A percentile compares a stretch with the other conserved stretches of the same genome.
Evolutionary conservation across 371 early-diverging fungal genomes (phyloP).

Genomic region (Mucor mucedo): DNA sequence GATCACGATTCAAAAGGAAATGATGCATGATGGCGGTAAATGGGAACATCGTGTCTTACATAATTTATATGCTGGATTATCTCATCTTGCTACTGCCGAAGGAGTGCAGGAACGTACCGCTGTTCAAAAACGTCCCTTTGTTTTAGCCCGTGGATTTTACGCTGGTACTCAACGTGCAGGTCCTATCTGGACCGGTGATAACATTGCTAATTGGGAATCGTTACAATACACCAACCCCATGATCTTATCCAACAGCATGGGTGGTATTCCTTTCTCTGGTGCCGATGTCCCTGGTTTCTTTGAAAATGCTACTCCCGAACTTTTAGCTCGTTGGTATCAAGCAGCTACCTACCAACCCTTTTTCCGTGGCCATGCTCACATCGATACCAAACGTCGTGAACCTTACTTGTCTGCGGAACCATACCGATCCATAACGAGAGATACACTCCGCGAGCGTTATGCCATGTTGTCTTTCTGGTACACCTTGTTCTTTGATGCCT

Average conservation of each 20-base stretch:
- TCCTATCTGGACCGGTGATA: slow-evolving; percentile 95
- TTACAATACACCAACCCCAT: slow-evolving; percentile 79
- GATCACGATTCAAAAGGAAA: slow-evolving; percentile 91
- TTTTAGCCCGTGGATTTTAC: slow-evolving; percentile 89
- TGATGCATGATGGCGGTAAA: slow-evolving; percentile 70
- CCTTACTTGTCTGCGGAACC: slow-evolving; percentile 94
- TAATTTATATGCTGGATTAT: slow-evolving; percentile 82
- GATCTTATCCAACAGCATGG: slow-evolving; percentile 75
- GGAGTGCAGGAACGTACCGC: slow-evolving; percentile 59
- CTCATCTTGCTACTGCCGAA: slow-evolving; percentile 62
- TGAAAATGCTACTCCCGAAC: slow-evolving; percentile 80
- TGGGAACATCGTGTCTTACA: slow-evolving; percentile 91
- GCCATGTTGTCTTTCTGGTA: slow-evolving; percentile 81
- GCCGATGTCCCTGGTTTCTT: slow-evolving; percentile 96
- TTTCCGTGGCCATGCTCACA: slow-evolving; percentile 93
- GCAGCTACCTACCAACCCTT: slow-evolving; percentile 91
- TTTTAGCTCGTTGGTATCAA: slow-evolving; percentile 91
- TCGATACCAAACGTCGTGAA: slow-evolving; percentile 94
- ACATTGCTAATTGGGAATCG: slow-evolving; percentile 84
- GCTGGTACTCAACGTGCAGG: slow-evolving; percentile 87
- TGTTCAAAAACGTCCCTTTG: slow-evolving; percentile 78
- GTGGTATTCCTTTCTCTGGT: slow-evolving; percentile 83
- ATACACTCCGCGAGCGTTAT: slow-evolving; percentile 79
- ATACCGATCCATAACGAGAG: slow-evolving; percentile 70
- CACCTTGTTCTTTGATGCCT: slow-evolving; percentile 79